Evolutionary conservation across 768 basidiomycete genomes (phyloP), one percentile per base, ranked within the genome.

Genomic region (Psilocybe azurescens): DNA sequence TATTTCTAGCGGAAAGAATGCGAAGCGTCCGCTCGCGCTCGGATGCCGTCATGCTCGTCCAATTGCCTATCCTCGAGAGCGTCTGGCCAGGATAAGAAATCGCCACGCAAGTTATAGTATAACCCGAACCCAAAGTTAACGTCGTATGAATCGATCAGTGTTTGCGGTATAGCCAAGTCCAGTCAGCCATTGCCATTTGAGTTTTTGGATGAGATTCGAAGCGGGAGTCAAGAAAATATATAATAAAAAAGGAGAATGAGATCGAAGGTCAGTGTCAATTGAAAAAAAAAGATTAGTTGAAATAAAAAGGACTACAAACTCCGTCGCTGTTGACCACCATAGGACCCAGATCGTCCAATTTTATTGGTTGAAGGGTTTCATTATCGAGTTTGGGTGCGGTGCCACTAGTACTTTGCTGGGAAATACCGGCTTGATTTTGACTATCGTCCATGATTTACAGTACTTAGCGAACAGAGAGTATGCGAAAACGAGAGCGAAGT

Each of bases 241-340:
- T 30, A 59, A 32, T 44, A 49, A 38, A 59, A 47, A 18, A 24
- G 47, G 47, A 47, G 13, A 46, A 38, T n/a, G 32, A 48, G 20
- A 16, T 55, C 38, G 29, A 39, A 16, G 13, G 41, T 29, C 41
- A 63, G 36, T 9, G 38, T 7, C 28, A 57, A 55, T 53, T 14
- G 33, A 49, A 52, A 41, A 50, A 30, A 29, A 36, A 5, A 10
- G 13, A 53, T n/a, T n/a, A 20, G 14, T 33, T 18, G 36, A 24
- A 54, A 57, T 14, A 41, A 46, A 14, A 32, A 30, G n/a, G n/a
- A n/a, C n/a, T 51, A 75, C 82, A 59, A 70, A 88, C 87, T 56
- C 88, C 88, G 74, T 90, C 83, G 46, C 75, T 82, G 69, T 89
- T 89, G 44, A 89, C 86, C 48, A 90, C 86, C 78, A 90, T 81